phyloP scores from a whole-genome alignment of 2,329 filamentous ascomycete genomes.

The Neonectria magnoliae region DNA sequence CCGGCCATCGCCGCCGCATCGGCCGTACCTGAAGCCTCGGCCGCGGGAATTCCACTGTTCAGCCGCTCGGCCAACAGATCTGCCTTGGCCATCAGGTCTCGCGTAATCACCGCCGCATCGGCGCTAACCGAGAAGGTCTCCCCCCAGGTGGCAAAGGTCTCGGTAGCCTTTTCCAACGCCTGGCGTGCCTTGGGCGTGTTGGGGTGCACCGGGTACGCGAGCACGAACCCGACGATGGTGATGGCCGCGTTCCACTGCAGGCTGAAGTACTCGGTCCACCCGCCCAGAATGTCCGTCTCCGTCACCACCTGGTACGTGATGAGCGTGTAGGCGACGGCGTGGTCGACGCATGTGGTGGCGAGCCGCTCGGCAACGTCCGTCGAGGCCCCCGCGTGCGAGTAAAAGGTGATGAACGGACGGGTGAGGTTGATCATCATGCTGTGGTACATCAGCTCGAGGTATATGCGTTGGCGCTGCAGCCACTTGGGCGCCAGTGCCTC shows the following conservation, averaged over 20 bases:
- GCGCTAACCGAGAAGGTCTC: slow-evolving; percentile 54
- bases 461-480: slow-evolving; percentile 52
- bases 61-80: slow-evolving; percentile 27
- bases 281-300: slow-evolving; percentile 37
- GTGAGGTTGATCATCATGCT: slow-evolving; percentile 49
- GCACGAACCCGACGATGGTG: slow-evolving; percentile 47
- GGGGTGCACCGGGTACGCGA: slow-evolving; percentile 43
- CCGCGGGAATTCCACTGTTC: slow-evolving; percentile 3
- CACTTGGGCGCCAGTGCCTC: slow-evolving; percentile 49
- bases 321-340: slow-evolving; percentile 37
- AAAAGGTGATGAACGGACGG: slow-evolving; percentile 53
- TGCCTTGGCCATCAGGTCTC: slow-evolving; percentile 35
- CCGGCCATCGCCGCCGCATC: neutral
- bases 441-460: slow-evolving; percentile 55
- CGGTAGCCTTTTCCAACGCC: slow-evolving; percentile 51
- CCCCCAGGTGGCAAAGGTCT: slow-evolving; percentile 48
- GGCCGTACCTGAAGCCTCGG: neutral
- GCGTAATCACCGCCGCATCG: slow-evolving; percentile 51
- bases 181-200: slow-evolving; percentile 32
- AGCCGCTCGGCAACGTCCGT: slow-evolving; percentile 31
- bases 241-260: slow-evolving; percentile 45
- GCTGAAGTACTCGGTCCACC: slow-evolving; percentile 42
- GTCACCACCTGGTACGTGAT: slow-evolving; percentile 38
- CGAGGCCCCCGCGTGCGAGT: slow-evolving; percentile 12
- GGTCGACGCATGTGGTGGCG: slow-evolving; percentile 32